A percentile compares a stretch with the other conserved stretches of the same genome.
phyloP scores from a whole-genome alignment of 306 rosid genomes.

The Lotus japonicus region DNA sequence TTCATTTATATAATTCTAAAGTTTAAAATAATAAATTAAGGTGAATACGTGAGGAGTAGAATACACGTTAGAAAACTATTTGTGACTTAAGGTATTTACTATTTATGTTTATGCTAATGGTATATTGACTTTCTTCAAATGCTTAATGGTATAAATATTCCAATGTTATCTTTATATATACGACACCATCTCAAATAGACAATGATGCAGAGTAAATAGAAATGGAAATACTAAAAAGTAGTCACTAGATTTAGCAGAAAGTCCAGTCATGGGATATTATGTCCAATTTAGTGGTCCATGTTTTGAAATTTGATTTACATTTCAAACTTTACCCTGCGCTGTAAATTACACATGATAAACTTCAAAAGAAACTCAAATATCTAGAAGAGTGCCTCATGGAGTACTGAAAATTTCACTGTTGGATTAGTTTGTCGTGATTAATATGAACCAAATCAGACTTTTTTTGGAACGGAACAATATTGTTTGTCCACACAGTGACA shows the following conservation, averaged over 20 bases:
- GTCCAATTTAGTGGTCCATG: not conserved
- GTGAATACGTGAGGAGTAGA: no score
- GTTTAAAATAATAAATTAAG: no score
- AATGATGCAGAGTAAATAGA: not conserved
- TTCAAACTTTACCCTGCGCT: not conserved
- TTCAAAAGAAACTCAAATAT: not conserved
- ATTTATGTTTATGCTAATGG: not conserved
- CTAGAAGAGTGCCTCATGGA: not conserved
- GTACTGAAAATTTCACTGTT: not conserved
- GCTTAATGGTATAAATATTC: not conserved
- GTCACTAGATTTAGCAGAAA: not conserved
- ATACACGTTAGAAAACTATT: no score
- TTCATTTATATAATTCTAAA: no score
- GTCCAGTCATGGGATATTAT: not conserved
- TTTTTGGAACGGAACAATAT: constrained; percentile 16
- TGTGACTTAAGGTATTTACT: not conserved
- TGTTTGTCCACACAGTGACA: not conserved
- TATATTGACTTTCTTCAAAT: not conserved
- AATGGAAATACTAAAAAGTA: not conserved
- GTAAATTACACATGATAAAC: not conserved
- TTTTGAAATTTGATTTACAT: not conserved
- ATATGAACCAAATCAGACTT: not conserved
- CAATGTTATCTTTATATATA: not conserved
- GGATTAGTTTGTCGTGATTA: constrained; percentile 8
- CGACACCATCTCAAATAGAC: not conserved